A percentile compares a stretch with the other conserved stretches of the same genome.
These are phyloP conservation scores for Penicillium pulvis DNA, from an alignment of 495 filamentous ascomycete species.

Conservation along the genomic window DNA sequence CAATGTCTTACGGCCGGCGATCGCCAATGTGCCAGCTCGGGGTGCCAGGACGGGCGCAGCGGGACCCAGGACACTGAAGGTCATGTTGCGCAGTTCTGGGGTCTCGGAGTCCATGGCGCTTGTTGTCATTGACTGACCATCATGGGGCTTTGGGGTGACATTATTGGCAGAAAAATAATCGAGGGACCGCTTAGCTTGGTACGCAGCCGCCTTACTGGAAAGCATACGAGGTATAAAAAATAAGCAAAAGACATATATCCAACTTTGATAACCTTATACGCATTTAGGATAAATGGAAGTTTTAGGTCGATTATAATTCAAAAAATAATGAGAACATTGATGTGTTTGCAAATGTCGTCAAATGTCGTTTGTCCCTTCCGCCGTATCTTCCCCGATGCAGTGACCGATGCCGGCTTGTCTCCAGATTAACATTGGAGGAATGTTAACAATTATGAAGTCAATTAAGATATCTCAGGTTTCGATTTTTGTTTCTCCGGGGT, in stretches of 20 bases:
- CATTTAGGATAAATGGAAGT: neutral
- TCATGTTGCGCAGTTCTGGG: conserved; percentile 23
- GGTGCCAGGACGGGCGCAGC: conserved; percentile 36
- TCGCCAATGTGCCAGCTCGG: conserved; percentile 63
- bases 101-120: conserved; percentile 33
- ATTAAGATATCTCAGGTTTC: too few relatives aligned
- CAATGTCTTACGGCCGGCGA: conserved; percentile 61
- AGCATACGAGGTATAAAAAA: neutral
- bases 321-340: too few relatives aligned
- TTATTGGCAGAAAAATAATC: conserved; percentile 16
- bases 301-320: too few relatives aligned
- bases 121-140: conserved; percentile 19
- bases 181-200: neutral
- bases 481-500: too few relatives aligned
- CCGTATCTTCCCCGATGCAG: neutral
- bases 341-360: neutral
- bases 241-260: neutral
- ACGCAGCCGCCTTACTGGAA: neutral
- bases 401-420: neutral
- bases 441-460: neutral
- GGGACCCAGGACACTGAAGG: conserved; percentile 34
- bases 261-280: neutral
- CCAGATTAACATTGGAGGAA: neutral
- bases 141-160: conserved; percentile 14
- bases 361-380: neutral